Percentiles rank a stretch among this genome's conserved stretches.
These are phyloP conservation scores for Schizosaccharomyces lindneri DNA, from an alignment of 805 yeast genomes.

Conservation along the genomic window DNA sequence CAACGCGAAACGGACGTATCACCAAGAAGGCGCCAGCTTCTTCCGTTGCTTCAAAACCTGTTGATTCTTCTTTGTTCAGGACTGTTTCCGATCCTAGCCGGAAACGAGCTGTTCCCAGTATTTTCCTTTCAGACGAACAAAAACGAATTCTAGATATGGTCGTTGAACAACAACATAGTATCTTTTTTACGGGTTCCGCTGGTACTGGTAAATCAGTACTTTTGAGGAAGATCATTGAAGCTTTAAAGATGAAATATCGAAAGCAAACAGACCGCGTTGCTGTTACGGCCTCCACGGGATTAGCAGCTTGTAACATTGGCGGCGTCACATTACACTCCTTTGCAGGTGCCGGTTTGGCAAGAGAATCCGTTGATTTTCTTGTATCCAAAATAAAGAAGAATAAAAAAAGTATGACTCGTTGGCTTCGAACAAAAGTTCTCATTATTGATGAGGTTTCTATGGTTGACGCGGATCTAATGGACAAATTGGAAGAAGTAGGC, in stretches of 20 bases:
- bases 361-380: slow-evolving; percentile 23
- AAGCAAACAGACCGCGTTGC: slow-evolving; percentile 31
- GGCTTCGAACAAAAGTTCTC: slow-evolving; percentile 46
- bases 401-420: slow-evolving; percentile 22
- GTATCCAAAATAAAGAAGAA: slow-evolving; percentile 25
- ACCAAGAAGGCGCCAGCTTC: background rate
- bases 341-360: slow-evolving; percentile 67
- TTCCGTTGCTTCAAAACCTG: background rate
- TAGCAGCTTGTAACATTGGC: slow-evolving; percentile 85
- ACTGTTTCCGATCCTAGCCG: background rate
- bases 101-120: slow-evolving; percentile 5
- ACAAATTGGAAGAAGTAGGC: slow-evolving; percentile 51
- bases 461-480: slow-evolving; percentile 61
- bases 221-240: slow-evolving; percentile 39
- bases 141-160: slow-evolving; percentile 36
- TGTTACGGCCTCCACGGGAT: slow-evolving; percentile 84
- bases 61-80: background rate
- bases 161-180: slow-evolving; percentile 27
- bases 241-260: slow-evolving; percentile 22
- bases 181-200: slow-evolving; percentile 92
- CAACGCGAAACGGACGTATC: background rate
- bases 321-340: slow-evolving; percentile 72
- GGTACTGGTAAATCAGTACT: slow-evolving; percentile 87
- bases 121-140: slow-evolving; percentile 24
- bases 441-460: slow-evolving; percentile 85